Evolutionary conservation across 257 asterid species (phyloP), one percentile per base, ranked within the genome.

Genomic region (Parsonsia alboflavescens): DNA sequence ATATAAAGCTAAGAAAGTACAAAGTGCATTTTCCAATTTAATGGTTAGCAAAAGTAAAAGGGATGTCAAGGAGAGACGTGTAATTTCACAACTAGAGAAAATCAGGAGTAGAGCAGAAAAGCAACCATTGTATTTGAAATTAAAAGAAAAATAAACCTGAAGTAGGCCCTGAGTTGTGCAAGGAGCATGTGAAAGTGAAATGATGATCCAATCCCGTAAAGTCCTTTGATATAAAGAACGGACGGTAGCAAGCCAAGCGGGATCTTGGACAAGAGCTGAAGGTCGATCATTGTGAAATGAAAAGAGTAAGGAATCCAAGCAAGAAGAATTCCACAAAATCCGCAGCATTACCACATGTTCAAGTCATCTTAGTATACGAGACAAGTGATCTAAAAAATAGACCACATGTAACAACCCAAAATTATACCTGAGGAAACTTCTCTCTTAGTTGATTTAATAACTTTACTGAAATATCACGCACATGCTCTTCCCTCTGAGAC

Each of bases 121-220:
- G 66, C 26, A 36, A 57, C 65, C 72, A 33, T 17, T n/a, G 44
- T 61, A 45, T 13, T 11, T 41, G 70, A 72, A 19, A 74, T 62
- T 21, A 39, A 44, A 24, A 73, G 73, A 72, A 76, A 74, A 69
- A 74, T 33, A 74, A 80, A 93, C 98, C 98, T 93, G 99, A 84
- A 95, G 99, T 82, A 95, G 98, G 72, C 99, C 99, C 89, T 95
- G 99, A 78, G 86, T 89, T 24, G 99, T 89, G 92, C 99, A 95
- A 39, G 99, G 99, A 79, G 99, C 99, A 81, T 92, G 85, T 72
- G 99, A 95, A 76, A 95, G 96, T 39, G 99, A 92, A 71, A 92
- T 86, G 76, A 92, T 70, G 45, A 95, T 92, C 99, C 99, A 95
- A 74, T 95, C 99, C 44, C 96, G 90, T 66, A 92, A 97, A 82